Evolutionary conservation across 2,329 filamentous ascomycete species (phyloP).

Genomic region (Pseudogymnoascus sp.): DNA sequence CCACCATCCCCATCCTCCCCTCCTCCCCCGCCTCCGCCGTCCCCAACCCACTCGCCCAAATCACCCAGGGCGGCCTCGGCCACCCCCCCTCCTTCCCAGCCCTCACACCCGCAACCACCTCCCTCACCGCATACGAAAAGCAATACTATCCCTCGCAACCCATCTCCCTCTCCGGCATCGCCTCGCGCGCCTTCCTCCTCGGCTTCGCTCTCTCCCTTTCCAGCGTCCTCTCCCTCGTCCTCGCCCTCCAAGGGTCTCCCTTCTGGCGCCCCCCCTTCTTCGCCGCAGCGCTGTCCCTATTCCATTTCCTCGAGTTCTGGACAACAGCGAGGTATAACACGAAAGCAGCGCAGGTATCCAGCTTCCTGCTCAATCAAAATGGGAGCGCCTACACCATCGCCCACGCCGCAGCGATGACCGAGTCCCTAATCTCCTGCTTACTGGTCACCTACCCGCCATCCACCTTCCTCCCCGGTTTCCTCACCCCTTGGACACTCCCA

Average conservation of each 20-base stretch:
- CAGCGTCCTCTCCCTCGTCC: constrained; percentile 1
- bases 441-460: constrained; percentile 39
- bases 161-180: constrained; percentile 32
- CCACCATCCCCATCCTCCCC: neutral
- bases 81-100: neutral
- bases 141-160: constrained; percentile 23
- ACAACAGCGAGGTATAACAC: constrained; percentile 83
- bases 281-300: constrained; percentile 60
- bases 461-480: constrained; percentile 41
- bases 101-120: constrained; percentile 8
- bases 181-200: constrained; percentile 29
- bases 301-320: constrained; percentile 97
- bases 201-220: constrained; percentile 23
- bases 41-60: neutral
- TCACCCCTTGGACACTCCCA: constrained; percentile 13
- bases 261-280: constrained; percentile 63
- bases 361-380: constrained; percentile 80
- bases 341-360: constrained; percentile 58
- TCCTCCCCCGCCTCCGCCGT: neutral
- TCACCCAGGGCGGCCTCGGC: constrained; percentile 10
- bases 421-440: constrained; percentile 71
- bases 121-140: constrained; percentile 18
- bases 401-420: constrained; percentile 65
- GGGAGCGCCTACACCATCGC: constrained; percentile 79
- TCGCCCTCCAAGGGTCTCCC: constrained; percentile 15